Evolutionary conservation across 2,329 filamentous ascomycete genomes (phyloP), one percentile per base, ranked within the genome.

Genomic region (Cyphellophora attinorum): DNA sequence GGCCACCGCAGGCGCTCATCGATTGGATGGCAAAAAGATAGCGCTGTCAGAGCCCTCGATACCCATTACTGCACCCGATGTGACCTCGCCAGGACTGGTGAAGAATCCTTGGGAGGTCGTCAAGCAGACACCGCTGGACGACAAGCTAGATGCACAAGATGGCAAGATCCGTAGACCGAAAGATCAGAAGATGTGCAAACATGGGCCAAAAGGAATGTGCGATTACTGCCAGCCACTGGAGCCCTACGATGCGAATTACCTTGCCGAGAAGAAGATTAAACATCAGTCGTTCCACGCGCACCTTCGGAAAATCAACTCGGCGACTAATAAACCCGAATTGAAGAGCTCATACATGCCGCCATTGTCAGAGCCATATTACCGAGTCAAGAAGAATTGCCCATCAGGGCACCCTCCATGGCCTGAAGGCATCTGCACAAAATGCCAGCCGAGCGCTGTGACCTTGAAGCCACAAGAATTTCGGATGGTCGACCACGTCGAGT

Each of bases 401-500:
- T 88, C 86, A 0, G 91, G 91, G 2, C 91, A 98, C 60, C 81
- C 86, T 12, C 76, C 81, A 27, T 98, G 91, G 79, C 91, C 91
- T 3, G 86, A 93, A 50, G 91, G 91, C 11, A 96, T 98, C 46
- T 98, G 91, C 64, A 93, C 85, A 39, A 98, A 96, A 58, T 98
- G 91, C 51, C 93, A 98, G 55, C 91, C 91, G 5, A 94, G 89
- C 45, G 89, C 91, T 37, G 98, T 98, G 54, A 94, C 85, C 8
- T 65, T 98, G 34, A 88, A 96, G 54, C 85, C 86, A 4, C 91
- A 98, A 58, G 72, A 81, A 13, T 98, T 89, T 58, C 85, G 91
- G 33, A 95, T 91, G 84, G 88, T 98, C 3, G 91, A 98, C 52
- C 91, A 98, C 57, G 91, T 98, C 44, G 93, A 98, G 59, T 96